Conservation (phyloP, 2,329 filamentous ascomycete genomes). For the Cercospora zeae-maydis region DNA sequence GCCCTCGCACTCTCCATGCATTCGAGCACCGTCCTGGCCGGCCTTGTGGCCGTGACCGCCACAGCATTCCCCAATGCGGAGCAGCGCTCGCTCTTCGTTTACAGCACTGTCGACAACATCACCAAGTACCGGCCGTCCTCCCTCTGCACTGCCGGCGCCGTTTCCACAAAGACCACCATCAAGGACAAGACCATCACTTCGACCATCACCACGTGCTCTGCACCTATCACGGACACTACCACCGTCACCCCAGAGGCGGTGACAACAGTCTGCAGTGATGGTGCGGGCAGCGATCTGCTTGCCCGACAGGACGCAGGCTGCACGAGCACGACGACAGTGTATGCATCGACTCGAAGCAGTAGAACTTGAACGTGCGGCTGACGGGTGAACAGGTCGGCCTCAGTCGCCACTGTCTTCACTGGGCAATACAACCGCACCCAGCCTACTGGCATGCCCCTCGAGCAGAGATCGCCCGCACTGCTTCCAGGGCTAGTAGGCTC, state of each 20-base stretch:
- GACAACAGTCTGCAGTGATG: conserved; percentile 9
- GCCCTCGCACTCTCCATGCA: conserved; percentile 7
- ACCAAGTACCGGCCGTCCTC: conserved; percentile 21
- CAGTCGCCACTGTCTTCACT: conserved; percentile 27
- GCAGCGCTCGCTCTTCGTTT: conserved; percentile 13
- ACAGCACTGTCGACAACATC: conserved; percentile 22
- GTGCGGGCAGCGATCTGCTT: neutral
- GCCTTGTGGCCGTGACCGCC: conserved; percentile 11
- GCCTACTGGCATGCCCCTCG: conserved; percentile 22
- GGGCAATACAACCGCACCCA: conserved; percentile 24
- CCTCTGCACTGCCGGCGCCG: conserved; percentile 4
- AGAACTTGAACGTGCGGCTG: neutral
- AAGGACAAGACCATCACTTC: conserved; percentile 19
- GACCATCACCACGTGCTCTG: conserved; percentile 22
- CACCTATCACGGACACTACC: conserved; percentile 17
- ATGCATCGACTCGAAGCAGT: neutral
- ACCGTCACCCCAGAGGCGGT: conserved; percentile 24
- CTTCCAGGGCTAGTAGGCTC: conserved; percentile 11
- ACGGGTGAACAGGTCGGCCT: conserved; percentile 10
- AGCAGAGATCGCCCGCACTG: conserved; percentile 7
- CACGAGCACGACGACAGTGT: conserved; percentile 24
- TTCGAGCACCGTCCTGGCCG: conserved; percentile 6
- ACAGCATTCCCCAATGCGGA: conserved; percentile 7
- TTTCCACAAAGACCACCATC: conserved; percentile 20
- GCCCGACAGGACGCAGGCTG: conserved; percentile 15